These are phyloP conservation scores for Clarireedia paspali DNA, from an alignment of 2,329 filamentous ascomycete genomes.

Conservation along the genomic window DNA sequence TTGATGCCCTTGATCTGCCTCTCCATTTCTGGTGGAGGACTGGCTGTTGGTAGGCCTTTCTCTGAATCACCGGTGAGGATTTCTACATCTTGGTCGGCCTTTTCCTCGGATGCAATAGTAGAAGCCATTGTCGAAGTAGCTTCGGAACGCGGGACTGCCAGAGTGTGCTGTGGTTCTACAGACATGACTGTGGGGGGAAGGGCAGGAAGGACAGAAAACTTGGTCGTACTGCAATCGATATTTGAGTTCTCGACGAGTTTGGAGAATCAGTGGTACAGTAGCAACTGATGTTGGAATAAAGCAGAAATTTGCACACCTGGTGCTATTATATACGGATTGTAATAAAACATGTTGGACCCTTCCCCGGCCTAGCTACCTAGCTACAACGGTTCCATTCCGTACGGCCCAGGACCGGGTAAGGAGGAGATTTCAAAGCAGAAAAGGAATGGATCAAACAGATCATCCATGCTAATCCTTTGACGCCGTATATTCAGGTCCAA, in stretches of 20 bases:
- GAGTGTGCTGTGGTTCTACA: neutral
- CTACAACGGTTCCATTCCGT: neutral
- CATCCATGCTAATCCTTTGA: neutral
- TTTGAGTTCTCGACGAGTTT: neutral
- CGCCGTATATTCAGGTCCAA: neutral
- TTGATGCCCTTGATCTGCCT: slow-evolving; percentile 17
- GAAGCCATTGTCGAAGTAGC: neutral
- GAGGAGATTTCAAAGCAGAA: slow-evolving; percentile 3
- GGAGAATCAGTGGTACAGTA: neutral
- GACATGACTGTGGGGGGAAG: neutral
- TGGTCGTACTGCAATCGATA: neutral
- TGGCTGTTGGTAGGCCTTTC: neutral
- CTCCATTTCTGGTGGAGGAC: neutral
- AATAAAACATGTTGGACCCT: neutral
- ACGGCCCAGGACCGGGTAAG: neutral
- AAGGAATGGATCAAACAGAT: neutral
- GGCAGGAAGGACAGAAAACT: no score
- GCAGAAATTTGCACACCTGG: neutral
- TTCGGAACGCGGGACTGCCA: neutral
- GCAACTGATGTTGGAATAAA: neutral
- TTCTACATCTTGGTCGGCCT: neutral
- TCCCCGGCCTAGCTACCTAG: neutral
- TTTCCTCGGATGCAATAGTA: neutral
- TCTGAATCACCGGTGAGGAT: slow-evolving; percentile 4
- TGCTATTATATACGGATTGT: slow-evolving; percentile 1